Evolutionary conservation across 306 rosid genomes (phyloP), one percentile per base, ranked within the genome.

Genomic region (Dalbergia oliveri): DNA sequence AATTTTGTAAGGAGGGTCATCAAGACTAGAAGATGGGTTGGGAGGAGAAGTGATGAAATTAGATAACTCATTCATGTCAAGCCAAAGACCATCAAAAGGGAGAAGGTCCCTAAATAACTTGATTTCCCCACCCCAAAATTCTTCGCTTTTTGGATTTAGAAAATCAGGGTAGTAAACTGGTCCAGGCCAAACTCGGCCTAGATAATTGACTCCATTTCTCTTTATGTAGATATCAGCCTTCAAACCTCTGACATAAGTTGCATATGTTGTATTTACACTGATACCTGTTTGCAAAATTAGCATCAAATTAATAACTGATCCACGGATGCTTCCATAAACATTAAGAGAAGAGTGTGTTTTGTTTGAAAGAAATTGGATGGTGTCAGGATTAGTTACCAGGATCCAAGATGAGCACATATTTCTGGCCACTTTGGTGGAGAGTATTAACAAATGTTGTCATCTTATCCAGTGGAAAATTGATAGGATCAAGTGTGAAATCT

Each of bases 131-230:
- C 87, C 83, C 97, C 97, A 92, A 81, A 64, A 92, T 0, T 7
- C 35, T 75, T 79, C 86, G 84, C 79, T 84, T 1, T 0, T 34
- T 57, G 98, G 97, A 64, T 92, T 86, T 73, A 90, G 71, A 81
- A 94, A 94, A 75, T 94, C 97, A 64, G 97, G 97, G 76, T 18
- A 92, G 80, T 87, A 81, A 58, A 94, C 97, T n/a, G 68, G 84
- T 66, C 98, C 97, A 14, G 98, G 98, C 98, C 97, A 94, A 56
- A 94, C 97, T 72, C 78, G n/a, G 61, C 97, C 98, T 53, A 80
- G 80, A 79, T 94, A 94, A 34, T 94, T 88, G 69, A 50, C 31
- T 65, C 97, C 93, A 31, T 87, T 53, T 19, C 90, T 88, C 87
- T 92, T 91, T 77, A 92, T 85, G 78, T 86, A 92, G 66, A 89